phyloP scores from a whole-genome alignment of 352 stramenopile species.

The Phytophthora hybrid region DNA sequence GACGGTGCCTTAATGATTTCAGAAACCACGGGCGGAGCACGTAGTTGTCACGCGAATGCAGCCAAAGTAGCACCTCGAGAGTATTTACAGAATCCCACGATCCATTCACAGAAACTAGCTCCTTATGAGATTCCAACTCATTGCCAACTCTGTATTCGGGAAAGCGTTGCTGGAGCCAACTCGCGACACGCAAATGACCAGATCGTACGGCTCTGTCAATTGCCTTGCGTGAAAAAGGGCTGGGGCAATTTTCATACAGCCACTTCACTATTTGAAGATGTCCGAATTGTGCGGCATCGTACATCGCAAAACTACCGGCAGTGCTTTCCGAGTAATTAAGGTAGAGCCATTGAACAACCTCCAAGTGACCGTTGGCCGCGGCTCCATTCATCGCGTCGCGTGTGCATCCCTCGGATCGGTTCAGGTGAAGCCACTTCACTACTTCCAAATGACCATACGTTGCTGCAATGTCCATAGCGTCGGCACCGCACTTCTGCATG shows the following conservation, averaged over 20 bases:
- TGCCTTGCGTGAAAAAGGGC: not conserved
- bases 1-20: no score
- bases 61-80: no score
- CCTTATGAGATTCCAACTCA: no score
- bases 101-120: no score
- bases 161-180: no score
- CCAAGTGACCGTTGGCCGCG: not conserved
- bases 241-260: conserved; percentile 9
- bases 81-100: no score
- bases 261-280: conserved; percentile 10
- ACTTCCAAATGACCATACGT: not conserved
- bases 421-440: conserved; percentile 8
- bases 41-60: no score
- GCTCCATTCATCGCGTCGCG: not conserved
- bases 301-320: not conserved
- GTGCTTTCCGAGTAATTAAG: not conserved
- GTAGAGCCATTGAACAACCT: not conserved
- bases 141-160: no score
- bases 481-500: not conserved
- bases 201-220: conserved; percentile 6
- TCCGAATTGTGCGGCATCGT: not conserved
- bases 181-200: conserved; percentile 13
- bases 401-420: not conserved
- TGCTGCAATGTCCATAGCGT: conserved; percentile 9
- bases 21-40: no score